Conservation (phyloP, 116 monocot species). For the Iris pallida region DNA sequence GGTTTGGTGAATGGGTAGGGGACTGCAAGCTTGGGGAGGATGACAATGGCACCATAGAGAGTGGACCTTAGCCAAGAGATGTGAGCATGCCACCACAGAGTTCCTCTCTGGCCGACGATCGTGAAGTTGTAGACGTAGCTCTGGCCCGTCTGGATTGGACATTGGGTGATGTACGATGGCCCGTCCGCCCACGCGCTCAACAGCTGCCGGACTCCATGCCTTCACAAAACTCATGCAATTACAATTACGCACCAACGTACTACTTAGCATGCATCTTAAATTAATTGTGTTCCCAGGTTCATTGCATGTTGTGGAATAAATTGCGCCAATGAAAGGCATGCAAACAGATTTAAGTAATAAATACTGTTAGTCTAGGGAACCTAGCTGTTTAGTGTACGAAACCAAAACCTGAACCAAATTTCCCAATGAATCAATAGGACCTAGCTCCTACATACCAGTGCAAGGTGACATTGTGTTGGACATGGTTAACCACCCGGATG, state of each 20-base stretch:
- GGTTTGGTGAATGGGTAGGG: conserved; percentile 32
- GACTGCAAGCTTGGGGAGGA: conserved; percentile 25
- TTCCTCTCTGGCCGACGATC: conserved; percentile 25
- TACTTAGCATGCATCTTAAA: not conserved
- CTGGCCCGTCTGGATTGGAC: conserved; percentile 33
- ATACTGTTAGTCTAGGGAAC: no score
- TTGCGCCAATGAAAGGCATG: no score
- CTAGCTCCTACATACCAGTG: conserved; percentile 23
- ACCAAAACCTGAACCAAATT: not conserved
- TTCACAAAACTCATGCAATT: conserved; percentile 1
- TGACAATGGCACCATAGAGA: conserved; percentile 29
- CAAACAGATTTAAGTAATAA: no score
- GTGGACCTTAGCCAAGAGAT: conserved; percentile 27
- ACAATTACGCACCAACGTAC: no score
- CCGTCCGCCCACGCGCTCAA: conserved; percentile 33
- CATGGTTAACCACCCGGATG: conserved; percentile 30
- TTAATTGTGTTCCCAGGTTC: not conserved
- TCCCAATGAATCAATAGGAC: not conserved
- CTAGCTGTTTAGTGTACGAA: no score
- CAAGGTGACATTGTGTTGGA: conserved; percentile 18
- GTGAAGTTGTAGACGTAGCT: conserved; percentile 37
- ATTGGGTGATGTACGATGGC: conserved; percentile 31
- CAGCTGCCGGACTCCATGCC: conserved; percentile 34
- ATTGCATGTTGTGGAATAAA: no score
- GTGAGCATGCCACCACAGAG: conserved; percentile 40